Base-by-base conservation (phyloP, 164 flowering plant genomes). In the Tetracentron sinense region DNA sequence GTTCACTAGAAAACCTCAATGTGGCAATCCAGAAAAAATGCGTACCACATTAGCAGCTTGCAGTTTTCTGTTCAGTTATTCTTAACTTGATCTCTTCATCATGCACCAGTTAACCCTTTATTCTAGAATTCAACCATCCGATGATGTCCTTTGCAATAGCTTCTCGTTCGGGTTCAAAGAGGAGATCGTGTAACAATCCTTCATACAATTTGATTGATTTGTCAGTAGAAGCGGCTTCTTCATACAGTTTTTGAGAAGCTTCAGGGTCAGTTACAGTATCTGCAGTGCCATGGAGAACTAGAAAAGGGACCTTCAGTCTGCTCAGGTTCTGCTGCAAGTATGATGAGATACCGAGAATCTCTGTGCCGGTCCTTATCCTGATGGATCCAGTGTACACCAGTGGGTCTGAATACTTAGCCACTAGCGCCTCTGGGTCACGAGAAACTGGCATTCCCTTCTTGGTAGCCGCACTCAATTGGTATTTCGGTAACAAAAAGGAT, bases 361-460 rank as follows among this genome's bases (percentile, higher is more conserved):
- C 96, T 14, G 76, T 76, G 6, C 95, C 96, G 3, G 98, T 92
- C 68, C 91, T 74, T 20, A 86, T 75, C 63, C 95, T 71, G 58
- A 92, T 79, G 23, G 92, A 75, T 59, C 98, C 98, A 0, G 91
- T 92, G 75, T 74, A 87, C 19, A 89, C 98, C 12, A 92, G 77
- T 0, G 98, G 96, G 38, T 92, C 98, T 1, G 98, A 88, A 67
- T 92, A 92, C 70, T 92, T 92, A 6, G 83, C 89, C 30, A 79
- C 59, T 1, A 89, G 75, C 17, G 92, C 98, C 54, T 75, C 82
- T 0, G 96, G 92, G 58, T 87, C 92, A 6, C 98, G 73, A 31
- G 89, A 87, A 31, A 92, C 96, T n/a, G 74, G 76, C 35, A 64
- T 42, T 50, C 89, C 87, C 53, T 72, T 75, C 75, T 84, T 86